Evolutionary conservation across 768 basidiomycete species (phyloP), one percentile per base, ranked within the genome.

Genomic region (Cubamyces sp.): DNA sequence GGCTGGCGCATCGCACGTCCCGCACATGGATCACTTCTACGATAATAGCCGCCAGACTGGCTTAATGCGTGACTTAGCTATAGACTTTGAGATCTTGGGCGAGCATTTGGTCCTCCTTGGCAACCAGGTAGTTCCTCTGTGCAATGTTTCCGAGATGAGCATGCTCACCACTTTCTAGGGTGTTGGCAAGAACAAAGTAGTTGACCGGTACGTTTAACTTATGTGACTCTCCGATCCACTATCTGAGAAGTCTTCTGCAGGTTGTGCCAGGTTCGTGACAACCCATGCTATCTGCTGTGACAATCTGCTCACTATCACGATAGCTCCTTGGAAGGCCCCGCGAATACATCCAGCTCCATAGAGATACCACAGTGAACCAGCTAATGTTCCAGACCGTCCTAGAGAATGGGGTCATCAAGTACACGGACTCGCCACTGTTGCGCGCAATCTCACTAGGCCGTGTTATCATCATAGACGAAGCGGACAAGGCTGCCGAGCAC

Each of bases 401-500:
- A 4, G 82, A 84, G 68, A 74, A 76, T 39, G 86, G 87, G 39
- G 69, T 84, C 9, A 78, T 89, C 71, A 80, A 79, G 62, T 84
- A 87, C 65, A 84, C 79, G 1, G 86, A 88, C 67, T 89, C 87
- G 3, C 87, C 87, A 28, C 81, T 89, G 26, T 79, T 89, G 9
- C 82, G 86, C 23, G 87, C 86, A 1, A 84, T 87, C 57, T 79
- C 74, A 18, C 77, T 76, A 64, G 87, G 87, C 0, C 83, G 87
- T 9, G 77, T 85, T n/a, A 85, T 89, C 62, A 82, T 89, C 67
- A 82, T 88, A 50, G 87, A 89, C 69, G 87, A 89, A 67, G 87
- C 86, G 4, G 87, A 89, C 73, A 89, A 89, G 72, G 87, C 87
- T 8, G 85, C 87, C 8, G 87, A 89, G 68, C 86, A 89, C 61